phyloP scores from a whole-genome alignment of 164 flowering plant genomes.

The Houttuynia cordata region DNA sequence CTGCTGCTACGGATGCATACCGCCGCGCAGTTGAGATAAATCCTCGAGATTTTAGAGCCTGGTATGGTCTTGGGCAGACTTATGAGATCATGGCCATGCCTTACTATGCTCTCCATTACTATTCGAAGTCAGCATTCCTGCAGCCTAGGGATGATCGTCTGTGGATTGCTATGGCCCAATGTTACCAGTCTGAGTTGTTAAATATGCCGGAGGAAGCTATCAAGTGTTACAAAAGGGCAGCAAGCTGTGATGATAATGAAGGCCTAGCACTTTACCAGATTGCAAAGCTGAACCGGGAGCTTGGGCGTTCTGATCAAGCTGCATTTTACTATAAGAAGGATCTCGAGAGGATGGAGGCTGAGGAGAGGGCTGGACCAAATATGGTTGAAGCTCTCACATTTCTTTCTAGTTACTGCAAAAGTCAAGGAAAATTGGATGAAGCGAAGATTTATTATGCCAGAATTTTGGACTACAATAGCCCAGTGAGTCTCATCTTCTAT shows the following conservation, averaged over 20 bases:
- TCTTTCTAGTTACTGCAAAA: constrained; percentile 63
- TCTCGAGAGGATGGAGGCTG: constrained; percentile 89
- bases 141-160: constrained; percentile 85
- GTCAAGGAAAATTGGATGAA: constrained; percentile 62
- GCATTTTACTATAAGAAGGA: constrained; percentile 86
- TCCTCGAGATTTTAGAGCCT: constrained; percentile 93
- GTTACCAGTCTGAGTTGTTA: constrained; percentile 85
- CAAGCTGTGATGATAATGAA: constrained; percentile 73
- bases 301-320: constrained; percentile 76
- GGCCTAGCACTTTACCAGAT: constrained; percentile 80
- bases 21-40: constrained; percentile 89
- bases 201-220: constrained; percentile 92
- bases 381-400: constrained; percentile 78
- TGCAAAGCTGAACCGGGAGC: constrained; percentile 71
- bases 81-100: constrained; percentile 99
- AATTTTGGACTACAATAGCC: constrained; percentile 81
- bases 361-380: constrained; percentile 89
- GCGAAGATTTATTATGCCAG: constrained; percentile 85
- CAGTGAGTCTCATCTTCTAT: constrained; percentile 44
- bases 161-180: constrained; percentile 98
- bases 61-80: constrained; percentile 98
- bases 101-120: constrained; percentile 81
- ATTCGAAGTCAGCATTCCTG: constrained; percentile 67
- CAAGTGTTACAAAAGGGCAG: constrained; percentile 82
- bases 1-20: constrained; percentile 93